Conservation (phyloP, 148 eudicot genomes). For the Vaccinium corymbosum region DNA sequence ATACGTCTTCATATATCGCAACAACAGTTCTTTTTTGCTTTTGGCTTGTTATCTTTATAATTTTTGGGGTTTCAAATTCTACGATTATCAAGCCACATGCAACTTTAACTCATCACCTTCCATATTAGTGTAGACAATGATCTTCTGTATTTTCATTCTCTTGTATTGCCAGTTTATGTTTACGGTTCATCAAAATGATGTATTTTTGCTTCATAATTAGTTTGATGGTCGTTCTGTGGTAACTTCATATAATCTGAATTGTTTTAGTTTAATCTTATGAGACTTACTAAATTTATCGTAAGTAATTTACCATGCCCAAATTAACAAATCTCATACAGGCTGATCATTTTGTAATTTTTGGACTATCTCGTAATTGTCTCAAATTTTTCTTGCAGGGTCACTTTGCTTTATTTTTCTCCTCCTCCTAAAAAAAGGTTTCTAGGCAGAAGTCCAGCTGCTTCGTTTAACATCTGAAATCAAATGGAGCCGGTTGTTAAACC, state of each 20-base stretch:
- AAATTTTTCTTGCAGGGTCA: background rate
- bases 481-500: conserved; percentile 53
- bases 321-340: background rate
- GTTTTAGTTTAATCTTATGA: background rate
- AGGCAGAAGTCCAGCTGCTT: background rate
- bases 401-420: background rate
- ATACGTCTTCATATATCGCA: background rate
- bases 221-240: background rate
- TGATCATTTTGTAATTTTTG: background rate
- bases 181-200: too few relatives aligned
- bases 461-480: background rate
- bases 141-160: background rate
- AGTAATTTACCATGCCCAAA: background rate
- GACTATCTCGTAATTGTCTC: background rate
- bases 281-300: background rate
- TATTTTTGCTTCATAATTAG: too few relatives aligned
- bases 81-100: too few relatives aligned
- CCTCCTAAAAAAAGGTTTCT: background rate
- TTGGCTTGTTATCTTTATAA: too few relatives aligned
- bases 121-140: background rate
- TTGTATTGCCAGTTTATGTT: background rate
- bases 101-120: background rate
- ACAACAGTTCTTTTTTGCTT: too few relatives aligned
- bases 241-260: background rate
- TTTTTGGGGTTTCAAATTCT: too few relatives aligned